Percentiles rank a stretch among this genome's conserved stretches.
These are phyloP conservation scores for Epichloe glyceriae DNA, from an alignment of 2,329 filamentous ascomycete genomes.

Conservation along the genomic window DNA sequence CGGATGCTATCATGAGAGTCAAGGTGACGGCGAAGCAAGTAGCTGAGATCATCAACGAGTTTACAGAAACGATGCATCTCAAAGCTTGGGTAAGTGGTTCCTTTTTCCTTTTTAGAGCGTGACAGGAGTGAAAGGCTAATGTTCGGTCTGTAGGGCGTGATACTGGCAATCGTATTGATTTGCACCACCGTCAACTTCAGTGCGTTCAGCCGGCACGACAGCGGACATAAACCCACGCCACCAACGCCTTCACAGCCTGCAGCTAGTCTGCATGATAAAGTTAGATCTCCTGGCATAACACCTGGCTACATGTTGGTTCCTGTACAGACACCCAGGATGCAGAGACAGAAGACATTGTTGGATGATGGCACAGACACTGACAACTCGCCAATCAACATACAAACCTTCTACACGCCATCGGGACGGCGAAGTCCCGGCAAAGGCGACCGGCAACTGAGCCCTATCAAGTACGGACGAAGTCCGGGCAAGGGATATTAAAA, in stretches of 20 bases:
- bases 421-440: conserved; percentile 36
- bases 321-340: conserved; percentile 33
- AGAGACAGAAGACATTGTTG: conserved; percentile 28
- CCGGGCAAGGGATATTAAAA: conserved; percentile 21
- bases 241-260: conserved; percentile 7
- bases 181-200: conserved; percentile 39
- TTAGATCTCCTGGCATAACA: conserved; percentile 17
- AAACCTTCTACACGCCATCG: conserved; percentile 33
- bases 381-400: conserved; percentile 30
- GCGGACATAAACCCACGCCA: conserved; percentile 1
- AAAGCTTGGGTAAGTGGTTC: conserved; percentile 47
- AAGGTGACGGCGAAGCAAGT: conserved; percentile 77
- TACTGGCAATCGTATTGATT: conserved; percentile 35
- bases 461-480: conserved; percentile 29
- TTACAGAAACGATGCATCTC: conserved; percentile 79
- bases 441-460: conserved; percentile 34
- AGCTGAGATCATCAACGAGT: conserved; percentile 85
- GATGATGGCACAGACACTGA: conserved; percentile 40
- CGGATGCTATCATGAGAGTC: conserved; percentile 62
- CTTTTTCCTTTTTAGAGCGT: not conserved
- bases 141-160: conserved; percentile 28
- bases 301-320: conserved; percentile 38
- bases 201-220: conserved; percentile 21
- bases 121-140: not conserved
- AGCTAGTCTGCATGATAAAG: conserved; percentile 8